Conservation (phyloP, 495 filamentous ascomycete species). For the Hypoxylon fuscum region DNA sequence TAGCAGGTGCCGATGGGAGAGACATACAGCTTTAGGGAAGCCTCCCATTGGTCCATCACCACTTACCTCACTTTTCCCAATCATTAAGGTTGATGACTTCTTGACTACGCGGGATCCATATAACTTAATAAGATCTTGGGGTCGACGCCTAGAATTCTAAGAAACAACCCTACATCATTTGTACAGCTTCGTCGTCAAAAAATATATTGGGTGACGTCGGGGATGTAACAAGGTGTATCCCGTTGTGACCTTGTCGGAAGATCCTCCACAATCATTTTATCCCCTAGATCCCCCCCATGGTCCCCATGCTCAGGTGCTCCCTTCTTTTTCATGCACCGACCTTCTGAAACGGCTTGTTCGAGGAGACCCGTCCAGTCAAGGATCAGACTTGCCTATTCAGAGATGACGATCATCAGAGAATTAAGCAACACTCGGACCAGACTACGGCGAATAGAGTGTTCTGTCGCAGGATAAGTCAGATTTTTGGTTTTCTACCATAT, state of each 20-base stretch:
- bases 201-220: slow-evolving; percentile 38
- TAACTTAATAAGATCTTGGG: slow-evolving; percentile 14
- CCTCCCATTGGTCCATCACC: background rate
- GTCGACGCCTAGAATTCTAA: background rate
- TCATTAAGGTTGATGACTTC: too few species aligned
- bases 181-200: background rate
- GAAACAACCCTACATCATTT: slow-evolving; percentile 5
- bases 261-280: slow-evolving; percentile 38
- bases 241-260: slow-evolving; percentile 33
- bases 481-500: too few species aligned
- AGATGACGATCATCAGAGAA: slow-evolving; percentile 29
- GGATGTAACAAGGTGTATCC: slow-evolving; percentile 23
- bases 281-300: too few species aligned
- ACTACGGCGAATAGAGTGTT: background rate
- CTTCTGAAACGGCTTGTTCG: slow-evolving; percentile 30
- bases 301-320: slow-evolving; percentile 14
- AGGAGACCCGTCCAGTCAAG: slow-evolving; percentile 21
- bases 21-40: slow-evolving; percentile 10
- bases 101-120: too few species aligned
- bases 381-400: slow-evolving; percentile 2
- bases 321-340: slow-evolving; percentile 9
- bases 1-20: slow-evolving; percentile 18
- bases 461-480: background rate
- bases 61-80: background rate
- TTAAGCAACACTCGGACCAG: slow-evolving; percentile 2